Percentiles rank a stretch among this genome's conserved stretches.
Conservation (phyloP, 2,329 filamentous ascomycete genomes). For the Phaeosphaeria sp. region DNA sequence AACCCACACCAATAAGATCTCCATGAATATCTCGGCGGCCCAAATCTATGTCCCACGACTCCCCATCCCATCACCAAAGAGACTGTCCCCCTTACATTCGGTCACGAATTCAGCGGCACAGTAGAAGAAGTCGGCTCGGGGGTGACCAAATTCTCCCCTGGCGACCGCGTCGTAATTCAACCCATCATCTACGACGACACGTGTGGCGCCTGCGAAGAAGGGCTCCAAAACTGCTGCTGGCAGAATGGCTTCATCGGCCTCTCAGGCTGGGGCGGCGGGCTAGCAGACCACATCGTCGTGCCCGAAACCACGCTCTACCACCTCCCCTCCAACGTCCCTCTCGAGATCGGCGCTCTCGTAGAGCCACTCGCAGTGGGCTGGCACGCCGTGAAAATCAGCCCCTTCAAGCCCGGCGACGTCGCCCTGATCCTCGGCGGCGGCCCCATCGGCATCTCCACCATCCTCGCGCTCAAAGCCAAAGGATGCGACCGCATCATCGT, state of each 20-base stretch:
- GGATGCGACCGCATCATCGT: constrained; percentile 57
- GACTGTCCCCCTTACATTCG: constrained; percentile 59
- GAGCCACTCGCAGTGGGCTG: constrained; percentile 63
- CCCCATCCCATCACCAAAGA: constrained; percentile 63
- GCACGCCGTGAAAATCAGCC: constrained; percentile 61
- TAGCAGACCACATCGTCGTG: constrained; percentile 60
- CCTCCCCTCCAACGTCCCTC: constrained; percentile 58
- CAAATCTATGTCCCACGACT: constrained; percentile 58
- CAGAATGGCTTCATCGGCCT: constrained; percentile 61
- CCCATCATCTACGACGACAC: constrained; percentile 63
- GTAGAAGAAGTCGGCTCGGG: constrained; percentile 60
- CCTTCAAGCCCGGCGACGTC: constrained; percentile 54
- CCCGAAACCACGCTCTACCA: constrained; percentile 55
- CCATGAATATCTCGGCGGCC: constrained; percentile 53
- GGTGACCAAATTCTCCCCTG: constrained; percentile 56
- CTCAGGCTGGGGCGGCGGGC: constrained; percentile 60
- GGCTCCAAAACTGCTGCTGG: constrained; percentile 61
- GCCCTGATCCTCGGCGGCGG: constrained; percentile 61
- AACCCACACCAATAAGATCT: constrained; percentile 39
- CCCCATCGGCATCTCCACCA: constrained; percentile 57
- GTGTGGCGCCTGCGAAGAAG: constrained; percentile 60
- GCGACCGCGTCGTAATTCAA: constrained; percentile 58
- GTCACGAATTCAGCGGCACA: constrained; percentile 61
- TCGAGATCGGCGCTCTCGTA: constrained; percentile 61
- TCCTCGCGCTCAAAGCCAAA: constrained; percentile 39